These are phyloP conservation scores for Aureobasidium mangrovei DNA, from an alignment of 2,329 filamentous ascomycete genomes.

Conservation along the genomic window DNA sequence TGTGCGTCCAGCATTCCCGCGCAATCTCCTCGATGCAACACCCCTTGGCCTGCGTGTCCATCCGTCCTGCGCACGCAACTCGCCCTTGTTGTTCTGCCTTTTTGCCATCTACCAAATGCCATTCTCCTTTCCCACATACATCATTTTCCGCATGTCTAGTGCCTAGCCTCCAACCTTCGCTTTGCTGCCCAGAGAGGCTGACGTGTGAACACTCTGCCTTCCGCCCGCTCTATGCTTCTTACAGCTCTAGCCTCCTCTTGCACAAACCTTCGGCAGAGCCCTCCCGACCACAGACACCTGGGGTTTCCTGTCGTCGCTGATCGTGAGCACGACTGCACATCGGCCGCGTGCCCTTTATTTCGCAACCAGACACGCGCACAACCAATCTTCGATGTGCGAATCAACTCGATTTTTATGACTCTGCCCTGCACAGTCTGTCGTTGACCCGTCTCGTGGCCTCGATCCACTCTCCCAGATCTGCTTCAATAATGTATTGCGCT, in stretches of 20 bases:
- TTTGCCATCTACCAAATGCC: neutral
- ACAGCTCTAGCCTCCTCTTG: neutral
- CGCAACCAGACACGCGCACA: neutral
- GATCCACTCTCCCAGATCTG: neutral
- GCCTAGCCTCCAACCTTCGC: neutral
- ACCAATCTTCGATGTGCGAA: neutral
- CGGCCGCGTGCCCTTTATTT: neutral
- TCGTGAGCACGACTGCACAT: neutral
- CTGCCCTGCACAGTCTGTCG: neutral
- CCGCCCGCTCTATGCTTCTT: slow-evolving; percentile 1
- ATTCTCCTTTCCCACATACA: neutral
- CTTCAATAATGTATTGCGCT: neutral
- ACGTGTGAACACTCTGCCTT: slow-evolving; percentile 9
- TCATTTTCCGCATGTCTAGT: neutral
- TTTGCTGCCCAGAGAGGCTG: slow-evolving; percentile 3
- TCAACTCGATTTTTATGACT: neutral
- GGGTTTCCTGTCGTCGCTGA: neutral
- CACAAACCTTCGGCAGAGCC: neutral
- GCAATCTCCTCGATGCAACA: neutral
- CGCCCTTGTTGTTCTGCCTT: too few species aligned
- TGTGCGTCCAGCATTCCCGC: neutral
- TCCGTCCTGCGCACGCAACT: neutral
- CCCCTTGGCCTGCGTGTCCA: neutral
- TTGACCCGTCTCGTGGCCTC: neutral
- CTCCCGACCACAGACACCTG: neutral